Evolutionary conservation across 176 grass and related monocot species (phyloP).

Genomic region (Bromus sterilis): DNA sequence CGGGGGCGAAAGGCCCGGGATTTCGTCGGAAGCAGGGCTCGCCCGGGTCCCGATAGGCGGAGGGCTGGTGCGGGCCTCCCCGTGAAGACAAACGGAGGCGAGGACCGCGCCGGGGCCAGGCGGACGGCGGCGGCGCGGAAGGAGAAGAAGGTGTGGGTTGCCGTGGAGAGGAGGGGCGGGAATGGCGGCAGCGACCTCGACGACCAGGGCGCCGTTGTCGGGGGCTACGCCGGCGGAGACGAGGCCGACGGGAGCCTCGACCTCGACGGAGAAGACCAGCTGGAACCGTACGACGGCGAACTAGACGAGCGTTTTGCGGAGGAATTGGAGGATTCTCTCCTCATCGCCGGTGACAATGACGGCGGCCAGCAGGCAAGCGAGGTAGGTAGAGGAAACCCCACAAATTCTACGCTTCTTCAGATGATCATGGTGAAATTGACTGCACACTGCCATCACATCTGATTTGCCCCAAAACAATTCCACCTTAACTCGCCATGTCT

Average conservation of each 20-base stretch:
- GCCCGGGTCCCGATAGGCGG: background rate
- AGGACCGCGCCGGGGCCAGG: background rate
- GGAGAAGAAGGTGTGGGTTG: slow-evolving; percentile 31
- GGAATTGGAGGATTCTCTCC: background rate
- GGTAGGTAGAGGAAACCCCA: background rate
- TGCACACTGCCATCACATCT: background rate
- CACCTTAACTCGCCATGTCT: background rate
- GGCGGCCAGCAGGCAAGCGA: background rate
- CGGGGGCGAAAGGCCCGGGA: background rate
- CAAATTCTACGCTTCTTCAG: background rate
- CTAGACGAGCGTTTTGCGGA: background rate
- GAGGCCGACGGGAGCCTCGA: slow-evolving; percentile 17
- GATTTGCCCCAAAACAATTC: background rate
- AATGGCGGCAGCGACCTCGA: background rate
- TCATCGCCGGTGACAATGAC: background rate
- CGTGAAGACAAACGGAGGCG: background rate
- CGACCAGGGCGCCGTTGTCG: background rate
- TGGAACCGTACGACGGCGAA: background rate
- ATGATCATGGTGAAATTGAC: no score
- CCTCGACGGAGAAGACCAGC: background rate
- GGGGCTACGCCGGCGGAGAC: slow-evolving; percentile 11
- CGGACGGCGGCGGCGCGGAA: background rate
- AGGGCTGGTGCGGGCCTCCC: background rate
- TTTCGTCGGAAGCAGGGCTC: background rate
- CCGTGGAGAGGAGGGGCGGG: slow-evolving; percentile 18